A percentile compares a stretch with the other conserved stretches of the same genome.
phyloP scores from a whole-genome alignment of 2,329 filamentous ascomycete genomes.

The Saccharata proteae region DNA sequence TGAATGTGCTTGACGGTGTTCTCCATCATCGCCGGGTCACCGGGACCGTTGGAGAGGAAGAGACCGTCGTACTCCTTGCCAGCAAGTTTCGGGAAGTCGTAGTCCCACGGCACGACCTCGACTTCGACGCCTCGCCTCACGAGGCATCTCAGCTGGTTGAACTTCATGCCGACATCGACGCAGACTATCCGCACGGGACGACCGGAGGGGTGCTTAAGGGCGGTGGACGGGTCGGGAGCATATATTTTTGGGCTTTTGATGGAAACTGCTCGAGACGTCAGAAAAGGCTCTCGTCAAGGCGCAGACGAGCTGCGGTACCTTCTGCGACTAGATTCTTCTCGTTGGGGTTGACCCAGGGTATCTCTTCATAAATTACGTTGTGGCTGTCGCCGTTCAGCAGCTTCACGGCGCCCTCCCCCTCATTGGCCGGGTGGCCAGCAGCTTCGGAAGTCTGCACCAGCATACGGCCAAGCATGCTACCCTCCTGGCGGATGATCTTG shows the following conservation, averaged over 20 bases:
- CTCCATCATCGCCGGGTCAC: conserved; percentile 79
- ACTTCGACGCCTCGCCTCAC: conserved; percentile 86
- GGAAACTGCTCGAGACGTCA: conserved; percentile 53
- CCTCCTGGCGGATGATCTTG: conserved; percentile 85
- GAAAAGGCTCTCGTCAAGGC: conserved; percentile 1
- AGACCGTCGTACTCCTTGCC: conserved; percentile 86
- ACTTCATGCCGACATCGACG: conserved; percentile 95
- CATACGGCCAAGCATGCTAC: conserved; percentile 92
- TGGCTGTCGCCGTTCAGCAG: conserved; percentile 20
- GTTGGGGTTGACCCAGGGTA: conserved; percentile 90
- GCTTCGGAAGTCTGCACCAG: conserved; percentile 23
- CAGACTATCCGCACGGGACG: conserved; percentile 78
- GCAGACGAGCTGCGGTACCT: conserved; percentile 48
- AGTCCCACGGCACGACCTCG: conserved; percentile 89
- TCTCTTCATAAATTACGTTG: conserved; percentile 53
- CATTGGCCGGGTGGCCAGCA: conserved; percentile 26
- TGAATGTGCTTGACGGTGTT: conserved; percentile 69
- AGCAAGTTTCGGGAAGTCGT: conserved; percentile 68
- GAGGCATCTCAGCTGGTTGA: conserved; percentile 92
- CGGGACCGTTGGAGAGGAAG: conserved; percentile 95
- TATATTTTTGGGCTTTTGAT: conserved; percentile 78
- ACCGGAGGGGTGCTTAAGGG: conserved; percentile 78
- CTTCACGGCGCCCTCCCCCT: conserved; percentile 18
- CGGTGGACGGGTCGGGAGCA: conserved; percentile 56
- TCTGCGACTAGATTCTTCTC: conserved; percentile 84